These are phyloP conservation scores for Ophiostoma ips DNA, from an alignment of 2,329 filamentous ascomycete species.

Conservation along the genomic window DNA sequence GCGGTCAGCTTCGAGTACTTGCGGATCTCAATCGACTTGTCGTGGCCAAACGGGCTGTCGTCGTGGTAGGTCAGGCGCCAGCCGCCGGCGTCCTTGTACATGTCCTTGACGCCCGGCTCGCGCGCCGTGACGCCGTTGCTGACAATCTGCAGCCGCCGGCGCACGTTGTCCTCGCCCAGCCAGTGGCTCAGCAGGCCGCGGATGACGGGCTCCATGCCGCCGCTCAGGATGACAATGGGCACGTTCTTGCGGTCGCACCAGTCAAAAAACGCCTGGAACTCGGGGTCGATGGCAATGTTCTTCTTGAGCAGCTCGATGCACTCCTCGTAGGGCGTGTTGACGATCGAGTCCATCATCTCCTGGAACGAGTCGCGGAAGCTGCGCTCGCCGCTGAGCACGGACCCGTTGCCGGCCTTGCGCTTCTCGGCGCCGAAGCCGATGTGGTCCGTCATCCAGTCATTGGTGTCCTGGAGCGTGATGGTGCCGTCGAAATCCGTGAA, in stretches of 20 bases:
- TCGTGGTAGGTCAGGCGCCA: constrained; percentile 88
- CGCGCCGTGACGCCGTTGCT: constrained; percentile 63
- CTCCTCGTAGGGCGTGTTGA: constrained; percentile 58
- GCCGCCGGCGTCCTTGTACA: constrained; percentile 59
- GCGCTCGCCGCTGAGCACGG: constrained; percentile 56
- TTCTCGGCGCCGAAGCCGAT: constrained; percentile 66
- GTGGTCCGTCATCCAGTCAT: constrained; percentile 72
- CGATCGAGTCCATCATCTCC: constrained; percentile 81
- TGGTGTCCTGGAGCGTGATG: constrained; percentile 60
- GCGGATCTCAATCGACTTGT: constrained; percentile 85
- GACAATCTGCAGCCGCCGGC: constrained; percentile 69
- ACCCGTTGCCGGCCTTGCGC: constrained; percentile 59
- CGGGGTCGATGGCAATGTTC: constrained; percentile 79
- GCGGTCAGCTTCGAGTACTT: constrained; percentile 66
- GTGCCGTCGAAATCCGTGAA: constrained; percentile 99
- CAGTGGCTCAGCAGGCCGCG: constrained; percentile 66
- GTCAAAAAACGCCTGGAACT: constrained; percentile 75
- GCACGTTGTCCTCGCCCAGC: constrained; percentile 57
- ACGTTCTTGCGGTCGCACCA: constrained; percentile 74
- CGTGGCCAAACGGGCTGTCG: constrained; percentile 83
- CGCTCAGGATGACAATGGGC: constrained; percentile 81
- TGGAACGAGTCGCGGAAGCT: constrained; percentile 77
- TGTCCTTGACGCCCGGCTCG: constrained; percentile 37
- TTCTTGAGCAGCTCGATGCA: constrained; percentile 66
- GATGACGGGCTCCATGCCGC: constrained; percentile 89